Evolutionary conservation across 2,329 filamentous ascomycete species (phyloP), one percentile per base, ranked within the genome.

Genomic region (Xylariales sp.): DNA sequence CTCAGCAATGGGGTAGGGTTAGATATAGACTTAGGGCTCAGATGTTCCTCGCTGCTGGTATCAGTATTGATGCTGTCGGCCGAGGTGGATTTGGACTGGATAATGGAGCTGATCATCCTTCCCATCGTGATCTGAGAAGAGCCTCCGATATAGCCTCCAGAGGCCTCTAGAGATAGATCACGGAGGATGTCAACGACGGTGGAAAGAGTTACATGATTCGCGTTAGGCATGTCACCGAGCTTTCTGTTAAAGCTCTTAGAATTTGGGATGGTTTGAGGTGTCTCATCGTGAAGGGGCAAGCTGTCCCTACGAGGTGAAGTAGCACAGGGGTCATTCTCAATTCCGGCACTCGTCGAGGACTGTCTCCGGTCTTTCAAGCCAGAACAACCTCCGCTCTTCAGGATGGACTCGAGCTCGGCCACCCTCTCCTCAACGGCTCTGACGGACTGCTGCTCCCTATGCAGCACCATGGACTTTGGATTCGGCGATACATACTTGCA

Each of bases 381-480:
- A 15, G 29, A 24, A 5, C 38, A 30, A 11, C 43, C 38, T 33
- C 43, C 43, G 16, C 36, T 47, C 17, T 25, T 13, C 10, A 48
- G 19, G 8, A 46, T 40, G 10, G 35, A 40, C 16, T 49, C 48
- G 5, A 50, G 39, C 21, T 49, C 40, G 21, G 48, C 44, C 8
- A 50, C 40, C 15, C 48, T 40, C 6, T 44, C 40, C 19, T 49
- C 42, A n/a, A 46, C 38, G 13, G 44, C 44, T 29, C 39, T 44
- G 11, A 47, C 33, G 5, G 39, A 33, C 23, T 39, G 39, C 7
- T 36, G 42, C 21, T 54, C 45, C 5, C 51, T 51, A 8, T 56
- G 58, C 8, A 62, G 43, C 38, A 61, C 54, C 14, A 64, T 57
- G 24, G 49, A 54, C 46, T 57, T 62, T n/a, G n/a, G n/a, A n/a